Base-by-base conservation (phyloP, 1,284 basidiomycete species). In the Irpex sp. region DNA sequence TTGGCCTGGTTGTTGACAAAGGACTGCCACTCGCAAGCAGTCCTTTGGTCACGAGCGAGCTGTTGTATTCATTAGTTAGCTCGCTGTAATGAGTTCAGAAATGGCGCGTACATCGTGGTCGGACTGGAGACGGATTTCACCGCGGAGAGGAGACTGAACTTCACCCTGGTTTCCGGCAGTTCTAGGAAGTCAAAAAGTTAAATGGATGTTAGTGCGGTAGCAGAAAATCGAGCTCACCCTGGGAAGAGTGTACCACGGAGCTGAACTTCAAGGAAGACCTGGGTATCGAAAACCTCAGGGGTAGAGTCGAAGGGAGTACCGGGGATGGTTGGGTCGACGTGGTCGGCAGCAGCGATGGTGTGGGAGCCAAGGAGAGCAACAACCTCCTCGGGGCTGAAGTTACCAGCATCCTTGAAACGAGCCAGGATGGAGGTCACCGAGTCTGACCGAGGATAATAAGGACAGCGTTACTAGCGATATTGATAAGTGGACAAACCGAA, bases 291-390 rank as follows among this genome's bases (percentile, higher is more conserved):
- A 4, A 62, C 62, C 7, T 59, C 59, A 1, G 74, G 73, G 3
- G 74, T 75, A 8, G 68, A 66, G 60, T 75, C 74, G 62, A 76
- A 74, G 2, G 75, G 75, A 3, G 70, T 67, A 19, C 66, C 70
- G n/a, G 67, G 65, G 54, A 74, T 71, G 49, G 66, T 64, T 13
- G 66, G 65, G 60, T 74, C 72, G 51, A 73, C 64, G 31, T 68
- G 47, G 48, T 75, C 71, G 36, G 69, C 71, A 13, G 61, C 68
- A 52, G 69, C 72, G 56, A 73, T 61, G 17, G 62, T 63, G 64
- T 73, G 70, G 15, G 58, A 58, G 17, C n/a, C 19, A 7, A 74
- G 66, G 9, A 74, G 63, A 8, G 67, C 67, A 37, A 74, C 66
- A 34, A 74, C 63, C 58, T 74, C 72, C 17, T 59, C 62, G 1